Evolutionary conservation across 2,329 filamentous ascomycete genomes (phyloP).

Genomic region (Fusarium irregulare): DNA sequence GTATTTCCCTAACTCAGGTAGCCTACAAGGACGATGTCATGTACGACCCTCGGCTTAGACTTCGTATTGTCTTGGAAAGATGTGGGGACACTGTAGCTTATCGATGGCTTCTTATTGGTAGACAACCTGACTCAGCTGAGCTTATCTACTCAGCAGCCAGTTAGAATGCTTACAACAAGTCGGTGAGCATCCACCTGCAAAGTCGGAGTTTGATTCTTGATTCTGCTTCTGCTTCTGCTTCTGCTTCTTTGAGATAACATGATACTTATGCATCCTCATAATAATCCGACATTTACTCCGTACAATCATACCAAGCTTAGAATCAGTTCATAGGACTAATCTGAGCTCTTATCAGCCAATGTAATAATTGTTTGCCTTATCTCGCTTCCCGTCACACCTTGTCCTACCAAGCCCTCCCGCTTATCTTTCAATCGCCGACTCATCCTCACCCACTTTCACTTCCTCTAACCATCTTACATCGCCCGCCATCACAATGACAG

Average conservation of each 20-base stretch:
- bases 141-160: constrained; percentile 4
- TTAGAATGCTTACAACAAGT: not conserved
- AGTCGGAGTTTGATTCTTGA: not conserved
- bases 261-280: not conserved
- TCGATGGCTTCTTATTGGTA: not conserved
- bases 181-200: constrained; percentile 2
- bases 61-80: not conserved
- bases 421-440: constrained; percentile 27
- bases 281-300: too few species aligned
- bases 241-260: not conserved
- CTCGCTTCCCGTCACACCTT: not conserved
- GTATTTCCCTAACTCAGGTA: fast-evolving
- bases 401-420: not conserved
- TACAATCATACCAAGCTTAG: not conserved
- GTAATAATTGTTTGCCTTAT: not conserved
- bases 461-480: not conserved
- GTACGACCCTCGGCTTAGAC: not conserved
- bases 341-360: not conserved
- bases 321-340: not conserved
- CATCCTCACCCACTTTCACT: not conserved
- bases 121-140: not conserved
- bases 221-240: not conserved
- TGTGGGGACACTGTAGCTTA: fast-evolving
- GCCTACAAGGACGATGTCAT: not conserved
- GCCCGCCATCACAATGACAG: constrained; percentile 15